These are phyloP conservation scores for Myriosclerotinia curreyana DNA, from an alignment of 2,329 filamentous ascomycete genomes.

Conservation along the genomic window DNA sequence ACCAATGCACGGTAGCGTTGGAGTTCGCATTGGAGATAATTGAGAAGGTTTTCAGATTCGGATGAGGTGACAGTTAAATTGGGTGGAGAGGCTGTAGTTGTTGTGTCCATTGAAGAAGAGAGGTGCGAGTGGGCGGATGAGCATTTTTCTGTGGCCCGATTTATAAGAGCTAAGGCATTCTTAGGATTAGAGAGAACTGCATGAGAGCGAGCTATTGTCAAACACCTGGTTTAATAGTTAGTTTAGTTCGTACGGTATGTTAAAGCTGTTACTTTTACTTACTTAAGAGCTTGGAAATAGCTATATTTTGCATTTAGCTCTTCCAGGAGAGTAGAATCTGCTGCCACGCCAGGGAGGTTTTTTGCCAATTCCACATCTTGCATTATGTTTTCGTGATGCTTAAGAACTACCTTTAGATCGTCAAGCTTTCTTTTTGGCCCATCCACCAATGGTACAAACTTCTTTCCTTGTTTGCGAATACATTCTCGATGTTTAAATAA, in stretches of 20 bases:
- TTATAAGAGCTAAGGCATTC: conserved; percentile 82
- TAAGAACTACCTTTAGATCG: conserved; percentile 62
- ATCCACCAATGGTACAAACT: no score
- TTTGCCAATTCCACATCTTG: conserved; percentile 89
- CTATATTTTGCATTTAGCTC: conserved; percentile 74
- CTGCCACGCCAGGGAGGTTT: conserved; percentile 84
- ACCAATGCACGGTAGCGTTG: conserved; percentile 83
- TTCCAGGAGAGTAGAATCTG: conserved; percentile 70
- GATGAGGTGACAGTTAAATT: conserved; percentile 64
- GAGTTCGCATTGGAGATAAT: conserved; percentile 66
- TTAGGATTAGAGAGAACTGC: conserved; percentile 66
- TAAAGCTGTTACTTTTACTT: conserved; percentile 38
- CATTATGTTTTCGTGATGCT: conserved; percentile 74
- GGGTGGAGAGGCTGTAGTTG: conserved; percentile 49
- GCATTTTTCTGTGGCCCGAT: conserved; percentile 65
- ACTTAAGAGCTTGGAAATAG: conserved; percentile 91
- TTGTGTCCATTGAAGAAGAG: conserved; percentile 41
- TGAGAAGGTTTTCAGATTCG: conserved; percentile 57
- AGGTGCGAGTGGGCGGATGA: conserved; percentile 50
- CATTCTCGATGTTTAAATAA: no score
- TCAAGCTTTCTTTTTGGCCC: conserved; percentile 52
- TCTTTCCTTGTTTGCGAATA: no score
- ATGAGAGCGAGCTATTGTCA: conserved; percentile 84
- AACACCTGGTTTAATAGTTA: conserved; percentile 52
- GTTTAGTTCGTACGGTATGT: conserved; percentile 6